Percentiles rank a stretch among this genome's conserved stretches.
Evolutionary conservation across 768 basidiomycete genomes (phyloP).

Genomic region (Porphyrellus cyaneotinctus): DNA sequence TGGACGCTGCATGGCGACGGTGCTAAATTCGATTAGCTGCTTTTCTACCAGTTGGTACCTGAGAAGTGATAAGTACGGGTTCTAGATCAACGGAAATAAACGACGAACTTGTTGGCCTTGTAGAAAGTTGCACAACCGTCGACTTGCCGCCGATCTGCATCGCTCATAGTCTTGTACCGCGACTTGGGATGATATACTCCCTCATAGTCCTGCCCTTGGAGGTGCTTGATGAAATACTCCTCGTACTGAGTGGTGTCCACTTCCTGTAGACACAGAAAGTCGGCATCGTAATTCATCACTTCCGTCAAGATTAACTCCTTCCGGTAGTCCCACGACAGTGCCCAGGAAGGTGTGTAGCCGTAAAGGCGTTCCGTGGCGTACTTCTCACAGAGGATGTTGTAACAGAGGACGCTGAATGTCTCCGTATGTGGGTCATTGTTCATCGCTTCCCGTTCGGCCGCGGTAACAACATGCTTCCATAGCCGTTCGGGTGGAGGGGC

Average conservation of each 20-base stretch:
- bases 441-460: slow-evolving; percentile 55
- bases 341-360: slow-evolving; percentile 97
- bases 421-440: slow-evolving; percentile 65
- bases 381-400: slow-evolving; percentile 93
- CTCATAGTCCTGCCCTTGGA: slow-evolving; percentile 77
- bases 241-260: slow-evolving; percentile 91
- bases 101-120: slow-evolving; percentile 78
- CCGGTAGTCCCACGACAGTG: slow-evolving; percentile 91
- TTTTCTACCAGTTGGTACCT: slow-evolving; percentile 94
- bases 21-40: slow-evolving; percentile 89
- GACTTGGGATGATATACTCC: slow-evolving; percentile 92
- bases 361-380: slow-evolving; percentile 87
- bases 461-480: slow-evolving; percentile 64
- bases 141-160: slow-evolving; percentile 78
- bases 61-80: slow-evolving; percentile 8
- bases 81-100: slow-evolving; percentile 1
- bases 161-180: slow-evolving; percentile 88
- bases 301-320: slow-evolving; percentile 86
- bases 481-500: slow-evolving; percentile 73
- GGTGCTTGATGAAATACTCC: slow-evolving; percentile 77
- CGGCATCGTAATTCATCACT: slow-evolving; percentile 73
- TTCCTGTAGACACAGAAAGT: slow-evolving; percentile 94
- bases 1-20: slow-evolving; percentile 85
- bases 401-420: slow-evolving; percentile 76
- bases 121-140: slow-evolving; percentile 98